Conservation (phyloP, 208 protist species). For the Acanthamoeba healyi region DNA sequence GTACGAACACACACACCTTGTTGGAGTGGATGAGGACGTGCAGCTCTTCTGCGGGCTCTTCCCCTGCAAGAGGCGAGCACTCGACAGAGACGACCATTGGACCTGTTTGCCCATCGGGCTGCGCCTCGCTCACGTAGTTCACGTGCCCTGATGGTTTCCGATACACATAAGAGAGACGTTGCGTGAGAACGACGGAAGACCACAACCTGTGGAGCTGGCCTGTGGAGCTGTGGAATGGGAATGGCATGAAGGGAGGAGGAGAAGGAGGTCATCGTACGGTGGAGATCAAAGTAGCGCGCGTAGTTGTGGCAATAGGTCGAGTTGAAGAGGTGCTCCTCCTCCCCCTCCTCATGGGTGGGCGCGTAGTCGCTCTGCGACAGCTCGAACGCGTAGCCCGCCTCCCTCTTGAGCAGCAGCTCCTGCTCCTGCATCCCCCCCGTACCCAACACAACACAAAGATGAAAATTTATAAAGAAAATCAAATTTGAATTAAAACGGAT, state of each 20-base stretch:
- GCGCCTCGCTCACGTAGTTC: background rate
- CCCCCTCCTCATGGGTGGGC: background rate
- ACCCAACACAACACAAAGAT: too few relatives aligned
- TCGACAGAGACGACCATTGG: slow-evolving; percentile 39
- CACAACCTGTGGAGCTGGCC: background rate
- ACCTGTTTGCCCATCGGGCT: background rate
- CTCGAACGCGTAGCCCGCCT: background rate
- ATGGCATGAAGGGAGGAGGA: background rate
- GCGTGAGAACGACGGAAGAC: background rate
- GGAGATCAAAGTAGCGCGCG: background rate
- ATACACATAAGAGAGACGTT: background rate
- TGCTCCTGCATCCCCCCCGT: too few relatives aligned
- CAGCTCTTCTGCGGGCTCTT: background rate
- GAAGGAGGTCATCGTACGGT: background rate
- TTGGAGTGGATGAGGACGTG: slow-evolving; percentile 63
- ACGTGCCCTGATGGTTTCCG: background rate
- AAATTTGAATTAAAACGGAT: too few relatives aligned
- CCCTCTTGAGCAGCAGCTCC: background rate
- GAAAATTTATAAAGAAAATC: too few relatives aligned
- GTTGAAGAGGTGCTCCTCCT: background rate
- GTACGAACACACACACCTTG: background rate
- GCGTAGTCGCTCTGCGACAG: background rate
- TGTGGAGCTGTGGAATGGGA: background rate
- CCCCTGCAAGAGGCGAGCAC: background rate
- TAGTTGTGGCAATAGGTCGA: slow-evolving; percentile 5